A percentile compares a stretch with the other conserved stretches of the same genome.
Conservation (phyloP, 2,329 filamentous ascomycete species). For the Cladosporium sp. region DNA sequence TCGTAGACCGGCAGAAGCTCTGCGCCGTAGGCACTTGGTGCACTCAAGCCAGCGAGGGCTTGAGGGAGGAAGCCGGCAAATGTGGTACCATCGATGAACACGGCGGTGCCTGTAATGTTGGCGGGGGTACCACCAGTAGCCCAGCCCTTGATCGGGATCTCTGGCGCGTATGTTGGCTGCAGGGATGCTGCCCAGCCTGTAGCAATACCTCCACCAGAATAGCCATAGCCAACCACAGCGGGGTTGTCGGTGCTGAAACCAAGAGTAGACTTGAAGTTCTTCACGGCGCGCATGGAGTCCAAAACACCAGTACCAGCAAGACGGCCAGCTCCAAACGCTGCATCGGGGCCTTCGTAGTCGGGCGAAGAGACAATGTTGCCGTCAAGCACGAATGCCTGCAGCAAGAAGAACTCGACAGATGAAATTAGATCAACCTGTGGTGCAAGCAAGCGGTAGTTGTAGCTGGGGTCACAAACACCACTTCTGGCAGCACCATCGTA, state of each 20-base stretch:
- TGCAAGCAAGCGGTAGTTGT: slow-evolving; percentile 27
- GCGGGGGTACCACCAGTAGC: slow-evolving; percentile 48
- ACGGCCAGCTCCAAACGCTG: slow-evolving; percentile 31
- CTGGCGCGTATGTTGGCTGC: slow-evolving; percentile 50
- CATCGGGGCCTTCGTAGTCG: slow-evolving; percentile 39
- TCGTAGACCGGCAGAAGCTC: slow-evolving; percentile 18
- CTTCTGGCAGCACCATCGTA: slow-evolving; percentile 34
- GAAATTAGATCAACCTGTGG: slow-evolving; percentile 23
- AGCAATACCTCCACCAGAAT: slow-evolving; percentile 52
- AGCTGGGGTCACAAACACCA: slow-evolving; percentile 37
- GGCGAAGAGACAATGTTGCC: slow-evolving; percentile 33
- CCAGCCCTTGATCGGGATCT: slow-evolving; percentile 47
- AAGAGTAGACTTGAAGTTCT: slow-evolving; percentile 26
- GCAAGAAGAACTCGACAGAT: slow-evolving; percentile 19
- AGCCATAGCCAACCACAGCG: slow-evolving; percentile 48
- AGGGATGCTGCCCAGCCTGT: slow-evolving; percentile 51
- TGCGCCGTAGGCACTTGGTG: slow-evolving; percentile 23
- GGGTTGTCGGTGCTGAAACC: slow-evolving; percentile 19
- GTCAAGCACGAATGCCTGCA: slow-evolving; percentile 19
- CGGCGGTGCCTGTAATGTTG: slow-evolving; percentile 30
- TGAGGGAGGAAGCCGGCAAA: slow-evolving; percentile 28
- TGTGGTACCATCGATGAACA: slow-evolving; percentile 23
- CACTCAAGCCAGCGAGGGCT: slow-evolving; percentile 21
- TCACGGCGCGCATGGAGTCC: slow-evolving; percentile 41
- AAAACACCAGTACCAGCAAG: slow-evolving; percentile 40